Conservation (phyloP, 768 basidiomycete genomes). For the Termitomyces titanicus region DNA sequence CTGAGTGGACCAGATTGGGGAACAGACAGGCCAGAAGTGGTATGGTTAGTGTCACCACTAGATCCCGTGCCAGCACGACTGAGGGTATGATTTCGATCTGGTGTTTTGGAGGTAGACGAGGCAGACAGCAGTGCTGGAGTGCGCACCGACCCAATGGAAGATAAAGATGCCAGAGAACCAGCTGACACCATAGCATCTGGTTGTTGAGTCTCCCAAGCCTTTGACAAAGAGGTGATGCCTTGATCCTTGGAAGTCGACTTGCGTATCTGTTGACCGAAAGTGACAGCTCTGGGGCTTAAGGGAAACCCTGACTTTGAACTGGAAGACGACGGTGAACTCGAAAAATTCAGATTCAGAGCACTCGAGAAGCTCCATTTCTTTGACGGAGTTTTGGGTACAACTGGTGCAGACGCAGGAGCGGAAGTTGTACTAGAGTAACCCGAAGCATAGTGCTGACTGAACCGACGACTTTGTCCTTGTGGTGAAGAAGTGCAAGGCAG, state of each 20-base stretch:
- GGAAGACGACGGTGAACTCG: slow-evolving; percentile 62
- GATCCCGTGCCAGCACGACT: slow-evolving; percentile 77
- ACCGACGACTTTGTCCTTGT: slow-evolving; percentile 26
- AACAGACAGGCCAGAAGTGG: slow-evolving; percentile 50
- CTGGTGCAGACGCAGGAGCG: slow-evolving; percentile 41
- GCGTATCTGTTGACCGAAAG: slow-evolving; percentile 63
- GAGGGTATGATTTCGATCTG: slow-evolving; percentile 49
- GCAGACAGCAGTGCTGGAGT: slow-evolving; percentile 41
- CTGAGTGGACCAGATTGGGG: slow-evolving; percentile 63
- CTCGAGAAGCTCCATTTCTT: slow-evolving; percentile 97
- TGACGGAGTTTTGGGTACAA: slow-evolving; percentile 73
- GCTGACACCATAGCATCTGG: slow-evolving; percentile 76
- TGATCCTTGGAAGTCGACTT: slow-evolving; percentile 71
- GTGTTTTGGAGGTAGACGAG: slow-evolving; percentile 57
- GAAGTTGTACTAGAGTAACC: slow-evolving; percentile 31
- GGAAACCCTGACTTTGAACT: slow-evolving; percentile 54
- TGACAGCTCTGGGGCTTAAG: slow-evolving; percentile 63
- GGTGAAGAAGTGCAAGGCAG: slow-evolving; percentile 24
- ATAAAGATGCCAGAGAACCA: slow-evolving; percentile 71
- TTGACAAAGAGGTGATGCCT: slow-evolving; percentile 36
- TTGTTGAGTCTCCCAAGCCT: slow-evolving; percentile 65
- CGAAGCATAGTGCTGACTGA: slow-evolving; percentile 36
- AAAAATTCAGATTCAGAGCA: slow-evolving; percentile 72
- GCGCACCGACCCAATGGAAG: slow-evolving; percentile 66
- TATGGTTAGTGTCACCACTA: slow-evolving; percentile 67